Evolutionary conservation across 768 basidiomycete genomes (phyloP).

Genomic region (Plicaturopsis crispa): DNA sequence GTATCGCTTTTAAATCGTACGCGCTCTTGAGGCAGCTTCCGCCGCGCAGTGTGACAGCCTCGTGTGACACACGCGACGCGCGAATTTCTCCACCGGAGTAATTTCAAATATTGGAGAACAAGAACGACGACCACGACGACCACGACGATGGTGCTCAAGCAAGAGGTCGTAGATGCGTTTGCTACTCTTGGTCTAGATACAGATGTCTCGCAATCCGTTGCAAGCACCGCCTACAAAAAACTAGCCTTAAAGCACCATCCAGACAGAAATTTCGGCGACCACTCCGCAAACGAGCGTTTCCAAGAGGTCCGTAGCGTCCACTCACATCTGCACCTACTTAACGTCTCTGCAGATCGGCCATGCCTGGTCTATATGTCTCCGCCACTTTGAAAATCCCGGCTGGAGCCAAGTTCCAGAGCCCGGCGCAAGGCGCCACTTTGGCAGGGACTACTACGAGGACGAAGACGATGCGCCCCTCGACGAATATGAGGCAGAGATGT

Average conservation of each 20-base stretch:
- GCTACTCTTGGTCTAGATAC: constrained; percentile 17
- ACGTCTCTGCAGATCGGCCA: constrained; percentile 24
- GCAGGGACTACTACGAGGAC: not conserved
- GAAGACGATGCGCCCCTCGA: not conserved
- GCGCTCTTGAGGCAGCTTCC: too few species aligned
- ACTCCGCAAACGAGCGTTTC: constrained; percentile 24
- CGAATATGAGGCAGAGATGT: not conserved
- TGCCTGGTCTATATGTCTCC: constrained; percentile 26
- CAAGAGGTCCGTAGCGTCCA: constrained; percentile 18
- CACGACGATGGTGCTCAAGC: constrained; percentile 21
- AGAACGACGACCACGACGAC: too few species aligned
- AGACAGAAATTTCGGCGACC: constrained; percentile 25
- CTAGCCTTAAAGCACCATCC: constrained; percentile 25
- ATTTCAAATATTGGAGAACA: too few species aligned
- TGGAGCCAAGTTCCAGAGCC: constrained; percentile 13
- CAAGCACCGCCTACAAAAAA: constrained; percentile 22
- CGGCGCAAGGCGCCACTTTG: not conserved
- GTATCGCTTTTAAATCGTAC: too few species aligned
- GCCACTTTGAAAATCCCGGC: constrained; percentile 26
- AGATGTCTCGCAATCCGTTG: constrained; percentile 15
- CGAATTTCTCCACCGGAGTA: too few species aligned
- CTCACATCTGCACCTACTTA: constrained; percentile 1
- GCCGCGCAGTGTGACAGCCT: too few species aligned
- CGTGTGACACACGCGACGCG: too few species aligned
- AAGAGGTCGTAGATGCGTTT: constrained; percentile 22